These are phyloP conservation scores for Aspergillus sclerotioniger DNA, from an alignment of 495 filamentous ascomycete species.

Conservation along the genomic window DNA sequence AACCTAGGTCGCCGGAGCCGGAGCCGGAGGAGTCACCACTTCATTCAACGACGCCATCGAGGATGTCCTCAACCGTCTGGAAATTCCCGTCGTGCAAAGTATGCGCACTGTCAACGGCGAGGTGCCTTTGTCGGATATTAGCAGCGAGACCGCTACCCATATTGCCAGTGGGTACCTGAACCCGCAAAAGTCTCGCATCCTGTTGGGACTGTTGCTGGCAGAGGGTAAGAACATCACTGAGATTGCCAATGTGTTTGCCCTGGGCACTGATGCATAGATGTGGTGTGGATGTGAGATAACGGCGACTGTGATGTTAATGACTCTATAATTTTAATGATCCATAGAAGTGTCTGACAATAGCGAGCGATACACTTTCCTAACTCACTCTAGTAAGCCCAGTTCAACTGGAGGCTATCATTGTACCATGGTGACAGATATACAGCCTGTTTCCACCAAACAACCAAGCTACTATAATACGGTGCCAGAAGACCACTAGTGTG, in stretches of 20 bases:
- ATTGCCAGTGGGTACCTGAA: slow-evolving; percentile 35
- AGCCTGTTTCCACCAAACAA: no score
- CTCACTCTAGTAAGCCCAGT: no score
- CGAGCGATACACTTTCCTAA: no score
- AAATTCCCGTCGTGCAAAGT: slow-evolving; percentile 27
- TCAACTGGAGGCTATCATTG: no score
- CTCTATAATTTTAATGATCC: neutral
- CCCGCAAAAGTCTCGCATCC: slow-evolving; percentile 28
- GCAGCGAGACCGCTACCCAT: slow-evolving; percentile 26
- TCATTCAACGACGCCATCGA: slow-evolving; percentile 20
- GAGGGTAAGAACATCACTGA: slow-evolving; percentile 24
- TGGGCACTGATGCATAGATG: neutral
- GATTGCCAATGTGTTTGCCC: slow-evolving; percentile 24
- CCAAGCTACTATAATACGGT: no score
- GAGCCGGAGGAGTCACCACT: slow-evolving; percentile 26
- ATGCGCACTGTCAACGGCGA: slow-evolving; percentile 32
- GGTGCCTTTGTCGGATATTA: slow-evolving; percentile 30
- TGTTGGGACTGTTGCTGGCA: slow-evolving; percentile 29
- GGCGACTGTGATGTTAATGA: neutral
- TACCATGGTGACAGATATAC: no score
- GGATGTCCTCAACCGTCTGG: slow-evolving; percentile 15
- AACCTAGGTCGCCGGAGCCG: slow-evolving; percentile 28
- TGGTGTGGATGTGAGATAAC: neutral
- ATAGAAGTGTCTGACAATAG: no score
- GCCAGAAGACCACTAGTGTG: no score